phyloP scores from a whole-genome alignment of 2,329 filamentous ascomycete genomes.

The Nemania diffusa region DNA sequence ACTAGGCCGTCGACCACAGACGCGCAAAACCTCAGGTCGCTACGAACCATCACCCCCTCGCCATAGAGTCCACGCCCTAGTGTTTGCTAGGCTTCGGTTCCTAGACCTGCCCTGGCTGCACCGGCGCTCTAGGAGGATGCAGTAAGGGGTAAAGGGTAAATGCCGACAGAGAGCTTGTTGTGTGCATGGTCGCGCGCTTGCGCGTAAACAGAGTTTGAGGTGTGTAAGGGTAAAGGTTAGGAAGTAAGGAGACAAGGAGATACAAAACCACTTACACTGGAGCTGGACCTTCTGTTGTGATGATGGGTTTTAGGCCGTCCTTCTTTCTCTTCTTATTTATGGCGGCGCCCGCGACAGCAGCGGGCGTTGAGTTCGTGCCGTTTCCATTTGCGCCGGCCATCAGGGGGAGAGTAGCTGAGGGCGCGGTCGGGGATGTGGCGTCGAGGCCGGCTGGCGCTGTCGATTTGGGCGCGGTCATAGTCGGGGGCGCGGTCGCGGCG shows the following conservation, averaged over 20 bases:
- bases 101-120: not conserved
- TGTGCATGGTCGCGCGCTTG: constrained; percentile 25
- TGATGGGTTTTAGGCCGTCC: constrained; percentile 78
- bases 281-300: constrained; percentile 71
- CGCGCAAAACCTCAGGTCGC: not conserved
- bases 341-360: constrained; percentile 37
- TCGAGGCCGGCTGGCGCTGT: constrained; percentile 18
- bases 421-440: constrained; percentile 24
- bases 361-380: constrained; percentile 39
- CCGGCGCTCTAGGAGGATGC: not conserved
- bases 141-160: not conserved
- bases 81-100: not conserved
- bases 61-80: not conserved
- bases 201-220: constrained; percentile 1
- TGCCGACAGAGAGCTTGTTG: not conserved
- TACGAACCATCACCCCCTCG: not conserved
- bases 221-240: not conserved
- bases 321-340: constrained; percentile 78
- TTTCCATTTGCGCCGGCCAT: constrained; percentile 51
- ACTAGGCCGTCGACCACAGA: not conserved
- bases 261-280: constrained; percentile 46
- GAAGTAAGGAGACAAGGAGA: constrained; percentile 16
- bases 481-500: constrained; percentile 17
- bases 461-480: constrained; percentile 20
- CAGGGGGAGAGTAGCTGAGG: constrained; percentile 41